Base-by-base conservation (phyloP, 305 asterid species). In the Fraxinus ornus region DNA sequence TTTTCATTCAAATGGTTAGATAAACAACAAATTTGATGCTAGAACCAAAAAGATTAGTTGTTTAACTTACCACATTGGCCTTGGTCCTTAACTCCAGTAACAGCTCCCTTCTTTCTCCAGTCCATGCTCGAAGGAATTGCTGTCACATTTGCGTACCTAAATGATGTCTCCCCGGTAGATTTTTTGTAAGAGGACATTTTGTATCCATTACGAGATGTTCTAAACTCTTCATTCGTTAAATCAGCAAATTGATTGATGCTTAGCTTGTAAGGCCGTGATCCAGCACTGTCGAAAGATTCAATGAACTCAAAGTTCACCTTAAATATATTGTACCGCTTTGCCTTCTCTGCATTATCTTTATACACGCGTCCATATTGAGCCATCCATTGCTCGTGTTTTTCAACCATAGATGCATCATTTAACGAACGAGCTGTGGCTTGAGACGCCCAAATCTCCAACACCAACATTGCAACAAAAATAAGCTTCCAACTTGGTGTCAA, bases 71-170 rank as follows among this genome's bases (percentile, higher is more conserved):
- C 88, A 3, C 88, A 86, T 21, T 21, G 33, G 66, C 85, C 86
- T 75, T 89, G 91, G 41, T 83, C 83, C 52, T 89, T 87, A 3
- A 89, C 82, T 35, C 64, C 83, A 1, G 91, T 88, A 30, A 86
- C 88, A 74, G 89, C 91, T 5, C 91, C 91, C 32, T 77, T 80
- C 55, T 77, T 74, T 80, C 85, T 82, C 91, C 91, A 88, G 37
- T 88, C 84, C 80, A 76, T 37, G 60, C 47, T 44, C 0, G 83
- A 35, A 8, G 86, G 89, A 73, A 84, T 68, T 7, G 82, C 74
- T 9, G 76, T 47, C 13, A 83, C 80, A 76, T 82, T 82, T 68
- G 76, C 49, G 21, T 83, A 86, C 62, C 28, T 78, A 12, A 85
- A 88, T 7, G 85, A 37, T 35, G 68, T 21, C 78, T 17, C 15